These are phyloP conservation scores for Calocybe gangraenosa DNA, from an alignment of 768 basidiomycete species.

Conservation along the genomic window DNA sequence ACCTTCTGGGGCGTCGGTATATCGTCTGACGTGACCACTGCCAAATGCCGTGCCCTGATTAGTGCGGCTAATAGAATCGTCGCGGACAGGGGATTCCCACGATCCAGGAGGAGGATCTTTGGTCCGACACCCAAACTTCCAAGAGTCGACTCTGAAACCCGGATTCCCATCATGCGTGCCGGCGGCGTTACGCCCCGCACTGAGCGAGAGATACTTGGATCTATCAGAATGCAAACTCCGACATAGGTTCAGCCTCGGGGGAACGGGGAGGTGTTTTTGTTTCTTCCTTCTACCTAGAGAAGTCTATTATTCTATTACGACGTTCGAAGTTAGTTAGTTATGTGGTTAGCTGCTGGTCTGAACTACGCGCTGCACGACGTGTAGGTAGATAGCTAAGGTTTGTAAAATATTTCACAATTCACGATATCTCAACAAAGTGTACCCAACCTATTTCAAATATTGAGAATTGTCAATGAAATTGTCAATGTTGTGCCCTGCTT, in stretches of 20 bases:
- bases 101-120: constrained; percentile 23
- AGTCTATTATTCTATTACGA: no score
- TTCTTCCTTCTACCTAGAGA: no score
- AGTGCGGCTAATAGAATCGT: constrained; percentile 66
- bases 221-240: constrained; percentile 11
- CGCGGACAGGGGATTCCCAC: constrained; percentile 46
- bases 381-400: no score
- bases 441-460: no score
- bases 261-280: not conserved
- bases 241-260: constrained; percentile 6
- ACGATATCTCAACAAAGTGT: no score
- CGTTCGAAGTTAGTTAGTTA: no score
- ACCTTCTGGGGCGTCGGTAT: constrained; percentile 70
- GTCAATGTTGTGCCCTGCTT: no score
- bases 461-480: no score
- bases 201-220: constrained; percentile 8
- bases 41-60: constrained; percentile 71
- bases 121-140: constrained; percentile 14
- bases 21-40: constrained; percentile 67
- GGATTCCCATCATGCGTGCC: constrained; percentile 21
- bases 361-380: no score
- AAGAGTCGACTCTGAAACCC: constrained; percentile 13
- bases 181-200: constrained; percentile 15
- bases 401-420: no score
- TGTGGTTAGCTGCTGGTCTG: no score